These are phyloP conservation scores for Pistacia atlantica DNA, from an alignment of 345 rosid genomes.

Conservation along the genomic window DNA sequence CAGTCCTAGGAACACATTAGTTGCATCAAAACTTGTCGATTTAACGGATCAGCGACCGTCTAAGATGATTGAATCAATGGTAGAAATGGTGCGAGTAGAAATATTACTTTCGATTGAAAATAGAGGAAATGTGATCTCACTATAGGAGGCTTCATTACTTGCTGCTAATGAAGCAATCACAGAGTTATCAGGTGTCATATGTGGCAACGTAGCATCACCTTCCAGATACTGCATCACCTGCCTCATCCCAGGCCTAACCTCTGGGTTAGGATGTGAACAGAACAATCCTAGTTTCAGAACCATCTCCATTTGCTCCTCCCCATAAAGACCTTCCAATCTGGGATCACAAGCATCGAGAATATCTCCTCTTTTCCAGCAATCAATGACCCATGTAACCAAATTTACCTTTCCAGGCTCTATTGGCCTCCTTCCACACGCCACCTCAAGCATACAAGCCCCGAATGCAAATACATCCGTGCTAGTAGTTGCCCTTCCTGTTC, in stretches of 20 bases:
- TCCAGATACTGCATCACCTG: conserved; percentile 36
- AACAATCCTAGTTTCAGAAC: conserved; percentile 26
- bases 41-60: conserved; percentile 17
- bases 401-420: conserved; percentile 28
- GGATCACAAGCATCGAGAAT: conserved; percentile 27
- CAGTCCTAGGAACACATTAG: too few relatives aligned
- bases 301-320: conserved; percentile 22
- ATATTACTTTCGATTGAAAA: background rate
- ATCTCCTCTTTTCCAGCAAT: conserved; percentile 21
- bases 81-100: conserved; percentile 27
- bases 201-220: conserved; percentile 22
- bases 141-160: background rate
- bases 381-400: conserved; percentile 41
- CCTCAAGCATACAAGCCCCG: conserved; percentile 53
- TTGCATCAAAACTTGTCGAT: too few relatives aligned
- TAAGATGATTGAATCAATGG: conserved; percentile 28
- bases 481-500: conserved; percentile 45
- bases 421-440: conserved; percentile 55
- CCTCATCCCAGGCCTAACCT: conserved; percentile 19
- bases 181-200: conserved; percentile 19
- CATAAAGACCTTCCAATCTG: conserved; percentile 8
- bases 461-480: conserved; percentile 47
- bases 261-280: conserved; percentile 23
- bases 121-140: background rate
- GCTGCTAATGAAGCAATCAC: background rate